A percentile compares a stretch with the other conserved stretches of the same genome.
phyloP scores from a whole-genome alignment of 495 filamentous ascomycete species.

The Aeminium ludgeri region DNA sequence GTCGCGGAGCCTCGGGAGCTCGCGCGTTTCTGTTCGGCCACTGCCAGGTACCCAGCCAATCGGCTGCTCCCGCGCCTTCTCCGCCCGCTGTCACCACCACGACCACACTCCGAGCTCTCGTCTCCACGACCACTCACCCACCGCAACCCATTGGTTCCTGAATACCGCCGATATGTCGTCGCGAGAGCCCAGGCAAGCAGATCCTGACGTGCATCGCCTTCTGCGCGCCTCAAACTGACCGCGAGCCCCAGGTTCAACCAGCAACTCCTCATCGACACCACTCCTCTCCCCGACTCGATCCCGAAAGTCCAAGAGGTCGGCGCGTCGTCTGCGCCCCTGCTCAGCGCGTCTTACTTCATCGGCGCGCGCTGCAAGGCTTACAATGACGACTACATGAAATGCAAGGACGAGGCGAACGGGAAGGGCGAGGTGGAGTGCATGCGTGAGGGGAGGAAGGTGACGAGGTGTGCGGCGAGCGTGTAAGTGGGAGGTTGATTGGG shows the following conservation, averaged over 20 bases:
- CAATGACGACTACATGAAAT: constrained; percentile 99
- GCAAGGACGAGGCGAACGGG: constrained; percentile 81
- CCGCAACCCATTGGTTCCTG: not conserved
- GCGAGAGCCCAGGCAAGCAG: constrained; percentile 25
- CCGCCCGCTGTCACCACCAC: constrained; percentile 21
- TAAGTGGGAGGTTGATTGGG: constrained; percentile 24
- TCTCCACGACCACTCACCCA: not conserved
- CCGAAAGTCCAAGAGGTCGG: constrained; percentile 85
- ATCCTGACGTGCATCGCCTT: not conserved
- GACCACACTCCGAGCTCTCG: constrained; percentile 1
- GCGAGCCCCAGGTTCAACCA: constrained; percentile 78
- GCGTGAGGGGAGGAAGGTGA: constrained; percentile 90
- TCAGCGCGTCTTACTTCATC: constrained; percentile 93
- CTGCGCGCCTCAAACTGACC: not conserved
- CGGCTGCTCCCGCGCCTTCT: constrained; percentile 7
- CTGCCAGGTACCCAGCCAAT: constrained; percentile 15
- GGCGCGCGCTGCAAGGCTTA: constrained; percentile 83
- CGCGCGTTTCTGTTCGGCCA: too few species aligned
- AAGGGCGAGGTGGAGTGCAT: constrained; percentile 85
- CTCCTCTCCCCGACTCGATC: constrained; percentile 79
- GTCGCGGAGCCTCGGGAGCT: too few species aligned
- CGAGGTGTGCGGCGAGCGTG: constrained; percentile 90
- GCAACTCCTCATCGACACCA: constrained; percentile 81
- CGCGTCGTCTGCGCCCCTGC: constrained; percentile 72
- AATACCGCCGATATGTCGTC: constrained; percentile 23